A percentile compares a stretch with the other conserved stretches of the same genome.
phyloP scores from a whole-genome alignment of 2,329 filamentous ascomycete species.

The Aspergillus aculeatinus region DNA sequence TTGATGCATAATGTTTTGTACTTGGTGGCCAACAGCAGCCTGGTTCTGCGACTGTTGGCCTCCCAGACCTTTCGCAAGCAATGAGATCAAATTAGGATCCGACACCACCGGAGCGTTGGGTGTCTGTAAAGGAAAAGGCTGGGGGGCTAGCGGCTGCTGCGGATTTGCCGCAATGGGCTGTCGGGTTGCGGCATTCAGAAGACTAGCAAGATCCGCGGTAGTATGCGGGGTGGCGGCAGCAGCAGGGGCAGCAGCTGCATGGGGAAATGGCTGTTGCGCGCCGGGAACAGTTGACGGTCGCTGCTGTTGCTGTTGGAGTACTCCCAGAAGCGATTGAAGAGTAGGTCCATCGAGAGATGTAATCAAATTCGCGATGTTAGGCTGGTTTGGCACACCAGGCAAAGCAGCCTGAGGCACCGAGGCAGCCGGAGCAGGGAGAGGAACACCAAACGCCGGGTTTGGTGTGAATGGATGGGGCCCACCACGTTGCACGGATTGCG shows the following conservation, averaged over 20 bases:
- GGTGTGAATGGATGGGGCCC: constrained; percentile 37
- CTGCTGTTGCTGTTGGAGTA: constrained; percentile 47
- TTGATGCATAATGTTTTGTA: constrained; percentile 51
- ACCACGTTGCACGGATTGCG: constrained; percentile 39
- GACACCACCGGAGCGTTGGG: constrained; percentile 29
- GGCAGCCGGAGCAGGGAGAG: constrained; percentile 29
- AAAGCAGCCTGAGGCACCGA: constrained; percentile 34
- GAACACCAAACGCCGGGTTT: constrained; percentile 38
- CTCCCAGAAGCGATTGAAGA: constrained; percentile 68
- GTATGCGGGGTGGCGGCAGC: constrained; percentile 32
- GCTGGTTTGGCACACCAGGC: constrained; percentile 36
- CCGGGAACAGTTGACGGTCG: constrained; percentile 39
- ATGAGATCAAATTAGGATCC: constrained; percentile 39
- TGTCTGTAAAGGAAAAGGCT: constrained; percentile 31
- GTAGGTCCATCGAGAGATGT: constrained; percentile 66
- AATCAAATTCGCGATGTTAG: constrained; percentile 64
- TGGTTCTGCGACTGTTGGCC: constrained; percentile 38
- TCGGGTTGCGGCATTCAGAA: constrained; percentile 41
- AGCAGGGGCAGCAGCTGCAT: constrained; percentile 30
- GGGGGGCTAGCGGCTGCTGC: constrained; percentile 29
- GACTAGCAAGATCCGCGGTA: constrained; percentile 42
- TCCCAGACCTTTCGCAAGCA: constrained; percentile 39
- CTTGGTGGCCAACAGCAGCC: constrained; percentile 36
- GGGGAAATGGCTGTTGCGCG: constrained; percentile 36
- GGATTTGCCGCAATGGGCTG: constrained; percentile 34